Conservation (phyloP, 345 rosid genomes). For the Brassica rapa region DNA sequence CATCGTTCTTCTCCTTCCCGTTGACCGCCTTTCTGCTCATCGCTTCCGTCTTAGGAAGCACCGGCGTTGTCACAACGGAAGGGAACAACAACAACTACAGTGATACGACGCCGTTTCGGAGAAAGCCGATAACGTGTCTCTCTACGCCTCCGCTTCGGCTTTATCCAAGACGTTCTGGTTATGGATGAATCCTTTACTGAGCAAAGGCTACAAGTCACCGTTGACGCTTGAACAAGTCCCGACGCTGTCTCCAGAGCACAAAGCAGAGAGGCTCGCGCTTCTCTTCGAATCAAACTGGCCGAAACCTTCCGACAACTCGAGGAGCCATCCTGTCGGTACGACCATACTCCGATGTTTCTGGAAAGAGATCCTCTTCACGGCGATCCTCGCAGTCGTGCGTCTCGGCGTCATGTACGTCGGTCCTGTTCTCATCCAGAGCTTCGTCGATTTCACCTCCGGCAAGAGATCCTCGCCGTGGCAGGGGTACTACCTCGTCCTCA, state of each 20-base stretch:
- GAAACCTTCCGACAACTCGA: constrained; percentile 57
- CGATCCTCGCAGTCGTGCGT: constrained; percentile 67
- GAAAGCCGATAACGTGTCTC: constrained; percentile 50
- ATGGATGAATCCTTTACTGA: constrained; percentile 88
- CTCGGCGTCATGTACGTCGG: constrained; percentile 80
- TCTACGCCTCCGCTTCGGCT: constrained; percentile 71
- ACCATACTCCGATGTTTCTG: constrained; percentile 74
- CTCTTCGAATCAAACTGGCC: constrained; percentile 78
- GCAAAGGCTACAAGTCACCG: constrained; percentile 78
- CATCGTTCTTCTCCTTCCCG: constrained; percentile 54
- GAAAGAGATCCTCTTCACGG: constrained; percentile 76
- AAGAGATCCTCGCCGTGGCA: constrained; percentile 67
- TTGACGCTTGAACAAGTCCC: constrained; percentile 73
- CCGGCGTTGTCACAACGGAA: constrained; percentile 51
- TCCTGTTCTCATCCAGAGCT: constrained; percentile 78
- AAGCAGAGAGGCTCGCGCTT: constrained; percentile 72
- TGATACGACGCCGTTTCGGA: constrained; percentile 42
- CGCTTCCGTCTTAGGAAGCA: constrained; percentile 62
- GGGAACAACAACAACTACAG: constrained; percentile 25
- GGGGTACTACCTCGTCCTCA: constrained; percentile 78
- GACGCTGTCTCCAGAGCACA: constrained; percentile 69
- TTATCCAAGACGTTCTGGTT: constrained; percentile 76
- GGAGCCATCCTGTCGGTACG: constrained; percentile 63
- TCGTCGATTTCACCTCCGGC: constrained; percentile 81
- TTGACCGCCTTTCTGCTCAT: constrained; percentile 55